phyloP scores from a whole-genome alignment of 1,284 basidiomycete species.

The Trichosporon asahii region DNA sequence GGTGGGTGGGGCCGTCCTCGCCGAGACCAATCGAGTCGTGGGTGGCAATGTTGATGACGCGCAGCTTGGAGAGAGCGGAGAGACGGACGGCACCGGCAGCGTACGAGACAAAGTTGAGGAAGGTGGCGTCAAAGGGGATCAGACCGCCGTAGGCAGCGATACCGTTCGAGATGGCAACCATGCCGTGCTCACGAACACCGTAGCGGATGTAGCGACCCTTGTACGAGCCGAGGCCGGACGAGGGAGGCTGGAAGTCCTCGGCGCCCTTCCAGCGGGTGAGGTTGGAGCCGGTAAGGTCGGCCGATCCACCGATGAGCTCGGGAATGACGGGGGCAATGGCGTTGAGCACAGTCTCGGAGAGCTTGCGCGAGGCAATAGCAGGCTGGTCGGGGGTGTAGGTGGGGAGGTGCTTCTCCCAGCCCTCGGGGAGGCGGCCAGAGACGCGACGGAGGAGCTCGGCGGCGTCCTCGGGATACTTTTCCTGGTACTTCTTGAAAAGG shows the following conservation, averaged over 20 bases:
- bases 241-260: slow-evolving; percentile 84
- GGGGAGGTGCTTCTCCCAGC: slow-evolving; percentile 83
- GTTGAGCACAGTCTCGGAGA: slow-evolving; percentile 84
- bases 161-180: slow-evolving; percentile 94
- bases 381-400: slow-evolving; percentile 70
- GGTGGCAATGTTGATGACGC: slow-evolving; percentile 68
- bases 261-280: slow-evolving; percentile 76
- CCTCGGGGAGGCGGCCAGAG: slow-evolving; percentile 72
- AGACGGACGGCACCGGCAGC: slow-evolving; percentile 86
- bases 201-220: slow-evolving; percentile 88
- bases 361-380: slow-evolving; percentile 85
- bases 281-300: slow-evolving; percentile 89
- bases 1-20: slow-evolving; percentile 95
- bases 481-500: slow-evolving; percentile 66
- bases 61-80: slow-evolving; percentile 82
- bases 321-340: slow-evolving; percentile 71
- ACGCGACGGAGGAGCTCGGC: slow-evolving; percentile 82
- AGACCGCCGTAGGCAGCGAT: slow-evolving; percentile 76
- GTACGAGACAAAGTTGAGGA: slow-evolving; percentile 94
- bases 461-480: slow-evolving; percentile 78
- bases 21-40: slow-evolving; percentile 86
- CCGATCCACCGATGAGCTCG: slow-evolving; percentile 84
- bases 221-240: slow-evolving; percentile 77
- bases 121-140: slow-evolving; percentile 81
- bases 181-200: slow-evolving; percentile 95